Base-by-base conservation (phyloP, 345 rosid genomes). In the Litchi chinensis region DNA sequence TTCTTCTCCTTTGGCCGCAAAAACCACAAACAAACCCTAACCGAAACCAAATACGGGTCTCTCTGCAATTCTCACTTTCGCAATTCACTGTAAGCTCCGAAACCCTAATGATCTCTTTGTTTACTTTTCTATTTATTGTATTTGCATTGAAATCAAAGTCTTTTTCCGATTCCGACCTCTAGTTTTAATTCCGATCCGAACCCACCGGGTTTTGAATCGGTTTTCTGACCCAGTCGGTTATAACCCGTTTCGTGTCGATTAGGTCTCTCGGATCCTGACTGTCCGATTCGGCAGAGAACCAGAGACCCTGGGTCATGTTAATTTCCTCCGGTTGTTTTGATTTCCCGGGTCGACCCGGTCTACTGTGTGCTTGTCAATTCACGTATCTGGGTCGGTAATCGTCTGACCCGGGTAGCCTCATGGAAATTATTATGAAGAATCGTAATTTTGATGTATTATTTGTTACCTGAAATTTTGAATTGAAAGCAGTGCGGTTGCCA, bases 201-300 rank as follows among this genome's bases (percentile, higher is more conserved):
- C 76, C 83, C 79, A 21, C 67, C 76, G 69, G 79, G 62, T 76
- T 46, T 43, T 15, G 72, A 71, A 65, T 77, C 67, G 79, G 83
- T 44, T 71, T 8, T 43, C 28, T 56, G 80, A 81, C 82, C 82
- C 82, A 74, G 22, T 59, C 43, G 52, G 56, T 37, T 67, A 48
- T 67, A 37, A 76, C 80, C 80, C 76, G 76, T 43, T 46, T 62
- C 9, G 4, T 7, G 1, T 10, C 68, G 57, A 28, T 37, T 64
- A 76, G 80, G 52, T 48, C 65, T 46, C 11, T 71, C 65, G 76
- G 76, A 70, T 78, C 50, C 2, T 64, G 32, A 4, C 68, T 32
- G 62, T 46, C 59, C 80, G 15, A 28, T 16, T 21, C 13, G 60
- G 74, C 70, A 22, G 18, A 41, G 56, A 40, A 54, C 19, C 56